Base-by-base conservation (phyloP, 306 rosid species). In the Fragaria nilgerrensis region DNA sequence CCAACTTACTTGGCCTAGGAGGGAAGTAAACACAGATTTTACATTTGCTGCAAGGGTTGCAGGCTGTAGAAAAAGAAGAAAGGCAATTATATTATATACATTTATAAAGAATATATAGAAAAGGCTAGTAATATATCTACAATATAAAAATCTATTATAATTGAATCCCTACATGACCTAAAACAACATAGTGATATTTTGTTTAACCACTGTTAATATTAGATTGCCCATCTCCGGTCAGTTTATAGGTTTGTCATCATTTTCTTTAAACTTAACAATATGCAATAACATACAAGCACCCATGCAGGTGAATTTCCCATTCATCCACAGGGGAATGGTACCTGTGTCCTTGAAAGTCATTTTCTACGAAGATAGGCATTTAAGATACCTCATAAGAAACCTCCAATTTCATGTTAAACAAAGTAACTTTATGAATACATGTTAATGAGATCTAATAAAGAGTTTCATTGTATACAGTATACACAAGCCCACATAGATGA, bases 1-100 rank as follows among this genome's bases (percentile, higher is more conserved):
- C 63, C 73, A 82, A 85, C 98, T 96, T 88, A 96, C 99, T 91
- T 96, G 98, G 80, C 90, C 99, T 47, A 96, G 91, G 70, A 96
- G 87, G 88, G 97, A 91, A 79, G 96, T 91, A 82, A 96, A 96
- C 70, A 90, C 96, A 43, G 96, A 87, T 87, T 88, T 96, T 43
- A 93, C 96, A 82, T 93, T 85, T 80, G 94, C 77, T 65, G 98
- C 96, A 79, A 92, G 90, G 63, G 87, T 91, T 64, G 96, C 85
- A 61, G 99, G 92, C 99, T 96, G 97, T 59, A 81, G 25, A 67
- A 70, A 44, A 86, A 17, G 45, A 71, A 66, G 43, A 61, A 14
- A 29, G 29, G 48, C 5, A 29, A 62, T 29, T 25, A 77, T 68
- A 10, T 22, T 22, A 23, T 56, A 22, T 0, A 56, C 22, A 56